Evolutionary conservation across 495 filamentous ascomycete genomes (phyloP).

Genomic region (Penicillium angulare): DNA sequence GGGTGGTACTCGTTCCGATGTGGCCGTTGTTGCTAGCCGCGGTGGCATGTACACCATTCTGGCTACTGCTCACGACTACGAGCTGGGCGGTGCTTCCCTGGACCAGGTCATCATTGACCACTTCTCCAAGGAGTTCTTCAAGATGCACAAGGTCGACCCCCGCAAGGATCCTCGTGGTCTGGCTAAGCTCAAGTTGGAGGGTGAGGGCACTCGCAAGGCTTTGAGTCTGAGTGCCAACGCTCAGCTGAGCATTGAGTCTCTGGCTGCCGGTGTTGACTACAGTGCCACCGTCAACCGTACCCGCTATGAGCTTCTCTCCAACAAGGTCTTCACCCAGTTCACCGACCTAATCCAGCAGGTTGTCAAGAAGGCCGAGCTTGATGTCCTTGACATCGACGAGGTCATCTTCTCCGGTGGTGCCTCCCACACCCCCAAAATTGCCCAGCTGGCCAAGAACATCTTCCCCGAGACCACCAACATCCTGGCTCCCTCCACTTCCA

Average conservation of each 20-base stretch:
- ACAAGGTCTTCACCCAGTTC: conserved; percentile 82
- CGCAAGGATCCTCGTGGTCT: conserved; percentile 74
- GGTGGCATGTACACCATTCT: conserved; percentile 96
- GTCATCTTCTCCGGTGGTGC: conserved; percentile 91
- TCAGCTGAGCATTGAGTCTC: conserved; percentile 83
- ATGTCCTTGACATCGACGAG: conserved; percentile 91
- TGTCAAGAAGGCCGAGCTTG: conserved; percentile 88
- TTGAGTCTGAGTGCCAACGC: conserved; percentile 84
- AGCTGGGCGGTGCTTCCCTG: conserved; percentile 75
- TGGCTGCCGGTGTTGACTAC: conserved; percentile 87
- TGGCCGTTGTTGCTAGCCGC: conserved; percentile 83
- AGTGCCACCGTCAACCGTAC: conserved; percentile 86
- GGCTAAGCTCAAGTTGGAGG: conserved; percentile 90
- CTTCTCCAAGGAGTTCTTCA: conserved; percentile 97
- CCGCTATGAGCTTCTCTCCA: conserved; percentile 85
- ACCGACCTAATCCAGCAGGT: conserved; percentile 78
- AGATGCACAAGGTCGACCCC: conserved; percentile 89
- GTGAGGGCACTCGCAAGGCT: conserved; percentile 86
- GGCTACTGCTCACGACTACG: conserved; percentile 92
- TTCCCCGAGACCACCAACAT: conserved; percentile 80
- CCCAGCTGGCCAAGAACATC: conserved; percentile 66
- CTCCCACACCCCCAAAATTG: conserved; percentile 91
- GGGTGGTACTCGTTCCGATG: conserved; percentile 89
- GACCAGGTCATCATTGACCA: conserved; percentile 91
- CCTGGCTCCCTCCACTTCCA: conserved; percentile 74